These are phyloP conservation scores for Retiboletus fuscus DNA, from an alignment of 1,284 basidiomycete genomes.

Conservation along the genomic window DNA sequence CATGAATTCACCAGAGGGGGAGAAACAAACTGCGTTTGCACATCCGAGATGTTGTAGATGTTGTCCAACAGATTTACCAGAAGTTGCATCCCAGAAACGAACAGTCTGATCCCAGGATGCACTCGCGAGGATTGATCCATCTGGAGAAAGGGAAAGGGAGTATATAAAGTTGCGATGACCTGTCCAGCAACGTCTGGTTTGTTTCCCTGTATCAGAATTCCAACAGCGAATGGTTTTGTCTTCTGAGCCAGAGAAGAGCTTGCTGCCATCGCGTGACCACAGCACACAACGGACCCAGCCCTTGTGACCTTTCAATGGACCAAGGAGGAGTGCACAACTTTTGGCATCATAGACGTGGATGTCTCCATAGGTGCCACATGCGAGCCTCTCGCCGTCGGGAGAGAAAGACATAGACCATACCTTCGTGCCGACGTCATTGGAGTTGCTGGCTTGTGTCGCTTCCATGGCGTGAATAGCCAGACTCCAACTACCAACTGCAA, in stretches of 20 bases:
- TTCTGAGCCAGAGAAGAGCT: no score
- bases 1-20: conserved; percentile 20
- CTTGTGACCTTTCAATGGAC: background rate
- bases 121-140: conserved; percentile 28
- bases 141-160: no score
- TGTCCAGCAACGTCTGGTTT: conserved; percentile 10
- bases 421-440: no score
- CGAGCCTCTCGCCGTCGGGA: conserved; percentile 18
- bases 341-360: conserved; percentile 11
- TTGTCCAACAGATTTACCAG: background rate
- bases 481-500: background rate
- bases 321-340: background rate
- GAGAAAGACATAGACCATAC: background rate
- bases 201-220: conserved; percentile 14
- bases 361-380: background rate
- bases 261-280: conserved; percentile 31
- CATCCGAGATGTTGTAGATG: background rate
- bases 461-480: background rate
- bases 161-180: background rate
- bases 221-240: conserved; percentile 20
- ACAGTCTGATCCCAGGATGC: conserved; percentile 20
- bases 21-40: conserved; percentile 6
- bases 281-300: background rate
- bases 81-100: conserved; percentile 28
- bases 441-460: no score